phyloP scores from a whole-genome alignment of 2,329 filamentous ascomycete species.

The Fusarium mexicanum region DNA sequence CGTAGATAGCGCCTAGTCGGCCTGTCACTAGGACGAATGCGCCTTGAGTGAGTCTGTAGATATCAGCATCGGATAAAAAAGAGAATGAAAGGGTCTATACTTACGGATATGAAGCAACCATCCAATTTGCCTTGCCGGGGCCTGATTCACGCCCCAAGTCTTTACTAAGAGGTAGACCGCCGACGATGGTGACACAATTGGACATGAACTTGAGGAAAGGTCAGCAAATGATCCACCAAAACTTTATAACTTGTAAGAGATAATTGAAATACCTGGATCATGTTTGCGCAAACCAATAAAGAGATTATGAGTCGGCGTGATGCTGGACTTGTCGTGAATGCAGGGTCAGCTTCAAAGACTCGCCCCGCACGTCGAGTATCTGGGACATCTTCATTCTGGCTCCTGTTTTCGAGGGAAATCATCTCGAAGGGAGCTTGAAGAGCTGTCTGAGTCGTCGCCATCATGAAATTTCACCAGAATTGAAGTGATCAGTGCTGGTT shows the following conservation, averaged over 20 bases:
- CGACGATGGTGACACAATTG: background rate
- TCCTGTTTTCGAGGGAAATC: background rate
- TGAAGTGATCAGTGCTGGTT: background rate
- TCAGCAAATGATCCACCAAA: background rate
- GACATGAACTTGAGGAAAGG: background rate
- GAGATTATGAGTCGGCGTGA: slow-evolving; percentile 6
- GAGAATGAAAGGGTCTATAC: rapidly evolving
- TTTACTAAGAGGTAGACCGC: slow-evolving; percentile 9
- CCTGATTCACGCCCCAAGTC: slow-evolving; percentile 7
- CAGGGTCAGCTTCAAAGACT: slow-evolving; percentile 6
- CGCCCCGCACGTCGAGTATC: background rate
- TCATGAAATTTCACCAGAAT: rapidly evolving
- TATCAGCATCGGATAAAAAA: rapidly evolving
- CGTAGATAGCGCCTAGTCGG: slow-evolving; percentile 62
- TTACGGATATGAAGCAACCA: slow-evolving; percentile 21
- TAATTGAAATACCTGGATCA: background rate
- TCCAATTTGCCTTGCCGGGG: slow-evolving; percentile 16
- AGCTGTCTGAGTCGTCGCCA: background rate
- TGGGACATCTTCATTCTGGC: background rate
- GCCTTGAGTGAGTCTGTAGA: slow-evolving; percentile 56
- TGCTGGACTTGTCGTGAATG: slow-evolving; percentile 8
- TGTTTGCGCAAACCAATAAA: slow-evolving; percentile 12
- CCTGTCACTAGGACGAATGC: slow-evolving; percentile 63
- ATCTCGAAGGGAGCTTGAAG: background rate
- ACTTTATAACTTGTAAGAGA: rapidly evolving